phyloP scores from a whole-genome alignment of 2,329 filamentous ascomycete genomes.

The Colletotrichum brevisporum region DNA sequence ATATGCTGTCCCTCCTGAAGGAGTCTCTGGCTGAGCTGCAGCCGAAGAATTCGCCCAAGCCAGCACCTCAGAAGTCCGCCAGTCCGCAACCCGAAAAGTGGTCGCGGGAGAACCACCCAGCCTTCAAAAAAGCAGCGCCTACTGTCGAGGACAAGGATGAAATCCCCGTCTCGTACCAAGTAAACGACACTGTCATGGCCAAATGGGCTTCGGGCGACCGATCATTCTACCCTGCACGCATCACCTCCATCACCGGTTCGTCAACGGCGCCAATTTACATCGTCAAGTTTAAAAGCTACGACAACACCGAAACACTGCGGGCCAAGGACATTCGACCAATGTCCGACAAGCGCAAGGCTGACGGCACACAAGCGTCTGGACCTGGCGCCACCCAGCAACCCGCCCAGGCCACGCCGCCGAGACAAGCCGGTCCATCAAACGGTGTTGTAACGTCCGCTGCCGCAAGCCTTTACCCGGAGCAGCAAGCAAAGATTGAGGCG shows the following conservation, averaged over 20 bases:
- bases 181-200: slow-evolving; percentile 91
- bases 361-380: slow-evolving; percentile 73
- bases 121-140: slow-evolving; percentile 71
- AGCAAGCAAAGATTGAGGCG: slow-evolving; percentile 66
- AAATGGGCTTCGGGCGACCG: slow-evolving; percentile 94
- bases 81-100: slow-evolving; percentile 78
- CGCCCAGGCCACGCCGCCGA: slow-evolving; percentile 57
- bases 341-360: slow-evolving; percentile 87
- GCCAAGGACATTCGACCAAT: slow-evolving; percentile 88
- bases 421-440: slow-evolving; percentile 49
- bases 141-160: slow-evolving; percentile 67
- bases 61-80: slow-evolving; percentile 58
- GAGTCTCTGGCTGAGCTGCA: slow-evolving; percentile 86
- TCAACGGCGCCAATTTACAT: slow-evolving; percentile 92
- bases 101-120: slow-evolving; percentile 85
- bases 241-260: slow-evolving; percentile 94
- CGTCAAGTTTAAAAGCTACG: slow-evolving; percentile 95
- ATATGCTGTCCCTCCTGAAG: slow-evolving; percentile 84
- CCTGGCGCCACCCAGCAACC: slow-evolving; percentile 55
- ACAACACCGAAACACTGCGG: slow-evolving; percentile 84
- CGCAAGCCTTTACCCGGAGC: slow-evolving; percentile 70
- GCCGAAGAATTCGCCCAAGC: slow-evolving; percentile 64
- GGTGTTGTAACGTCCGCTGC: slow-evolving; percentile 69
- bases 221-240: slow-evolving; percentile 90
- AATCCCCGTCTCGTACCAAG: slow-evolving; percentile 75